Evolutionary conservation across 306 rosid genomes (phyloP), one percentile per base, ranked within the genome.

Genomic region (Ormosia emarginata): DNA sequence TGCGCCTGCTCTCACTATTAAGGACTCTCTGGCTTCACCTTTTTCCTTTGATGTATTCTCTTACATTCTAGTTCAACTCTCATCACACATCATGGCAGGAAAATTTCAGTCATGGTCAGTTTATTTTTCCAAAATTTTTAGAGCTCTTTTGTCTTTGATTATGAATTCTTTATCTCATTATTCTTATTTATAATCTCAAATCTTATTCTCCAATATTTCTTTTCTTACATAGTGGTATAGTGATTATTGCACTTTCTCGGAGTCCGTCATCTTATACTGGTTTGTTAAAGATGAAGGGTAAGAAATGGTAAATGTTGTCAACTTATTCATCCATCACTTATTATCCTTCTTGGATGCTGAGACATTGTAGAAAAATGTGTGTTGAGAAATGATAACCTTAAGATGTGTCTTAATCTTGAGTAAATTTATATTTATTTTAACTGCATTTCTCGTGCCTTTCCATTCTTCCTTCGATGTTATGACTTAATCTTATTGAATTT

Each of bases 51-150:
- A n/a, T n/a, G n/a, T n/a, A n/a, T n/a, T n/a, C n/a, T n/a, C n/a
- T n/a, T n/a, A n/a, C n/a, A n/a, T n/a, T n/a, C n/a, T n/a, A n/a
- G n/a, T n/a, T n/a, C n/a, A n/a, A n/a, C n/a, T n/a, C n/a, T n/a
- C n/a, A n/a, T n/a, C n/a, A n/a, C n/a, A n/a, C n/a, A n/a, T n/a
- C n/a, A n/a, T n/a, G n/a, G n/a, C n/a, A n/a, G n/a, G n/a, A n/a
- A n/a, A 91, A 85, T 91, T 92, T 75, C 97, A 91, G 71, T 90
- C 98, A 40, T 82, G 88, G 98, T 92, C 15, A 9, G 91, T 92
- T 83, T 29, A 39, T 62, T 58, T 61, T 32, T 57, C 40, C 61
- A 53, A 36, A 47, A 62, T 3, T 40, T 30, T 3, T 29, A 71
- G 13, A 29, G 9, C 12, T 30, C n/a, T n/a, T 49, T 39, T 49